Base-by-base conservation (phyloP, 495 filamentous ascomycete genomes). In the Podospora sp. region DNA sequence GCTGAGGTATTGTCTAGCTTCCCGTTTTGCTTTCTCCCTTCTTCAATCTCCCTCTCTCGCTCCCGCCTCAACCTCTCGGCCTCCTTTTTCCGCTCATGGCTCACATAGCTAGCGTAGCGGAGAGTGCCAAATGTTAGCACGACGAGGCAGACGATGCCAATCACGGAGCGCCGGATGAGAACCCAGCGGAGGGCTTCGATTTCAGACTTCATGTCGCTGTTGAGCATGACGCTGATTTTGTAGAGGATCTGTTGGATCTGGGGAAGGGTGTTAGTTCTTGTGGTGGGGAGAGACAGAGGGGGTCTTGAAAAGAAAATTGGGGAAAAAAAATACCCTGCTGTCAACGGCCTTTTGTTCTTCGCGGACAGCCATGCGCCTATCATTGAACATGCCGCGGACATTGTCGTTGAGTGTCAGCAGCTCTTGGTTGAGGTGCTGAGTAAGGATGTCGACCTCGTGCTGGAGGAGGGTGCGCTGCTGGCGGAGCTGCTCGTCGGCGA, bases 311-410 rank as follows among this genome's bases (percentile, higher is more conserved):
- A 11, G 50, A 55, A 24, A 14, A 20, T 24, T 20, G 62, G 52
- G 63, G 58, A 21, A 81, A 81, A 25, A 21, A 81, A 81, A 25
- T 76, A 91, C 87, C 71, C 81, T 82, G 71, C 85, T 90, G 71
- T 98, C 93, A 76, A 92, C 90, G 20, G 79, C 84, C 72, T 93
- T 86, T 79, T 96, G 92, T 73, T 97, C 90, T 75, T 91, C 90
- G 52, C 92, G 84, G 20, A 93, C 93, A 6, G 85, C 85, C 93
- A 99, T 97, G 78, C 93, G 93, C 24, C 96, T 87, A 72, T 99
- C 95, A 72, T 97, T 93, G 77, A 98, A 97, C 88, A 97, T 90
- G 60, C 92, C 93, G 74, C 92, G 94, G 50, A 98, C 86, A 46
- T 94, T 92, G 74, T 99, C 94, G 76, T 92, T 94, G 63, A 97